A percentile compares a stretch with the other conserved stretches of the same genome.
Conservation (phyloP, 2,329 filamentous ascomycete species). For the Apiospora kogelbergensis region DNA sequence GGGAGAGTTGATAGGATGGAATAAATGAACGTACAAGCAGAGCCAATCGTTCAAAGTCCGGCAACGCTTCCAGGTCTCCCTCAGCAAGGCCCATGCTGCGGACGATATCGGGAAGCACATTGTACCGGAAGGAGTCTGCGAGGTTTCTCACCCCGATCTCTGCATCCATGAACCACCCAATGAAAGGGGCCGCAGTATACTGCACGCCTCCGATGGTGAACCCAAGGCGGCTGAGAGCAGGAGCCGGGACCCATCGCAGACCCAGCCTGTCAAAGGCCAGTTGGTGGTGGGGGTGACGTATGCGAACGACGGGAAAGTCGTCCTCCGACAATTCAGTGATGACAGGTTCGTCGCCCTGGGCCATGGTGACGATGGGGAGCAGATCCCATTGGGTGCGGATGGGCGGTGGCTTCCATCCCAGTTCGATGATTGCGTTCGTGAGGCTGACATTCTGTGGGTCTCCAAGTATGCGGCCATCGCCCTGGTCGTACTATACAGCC, state of each 20-base stretch:
- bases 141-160: constrained; percentile 30
- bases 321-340: constrained; percentile 22
- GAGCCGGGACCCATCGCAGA: constrained; percentile 26
- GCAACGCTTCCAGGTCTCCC: constrained; percentile 21
- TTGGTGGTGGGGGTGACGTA: constrained; percentile 23
- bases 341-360: constrained; percentile 23
- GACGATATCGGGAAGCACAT: constrained; percentile 23
- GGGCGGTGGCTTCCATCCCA: constrained; percentile 27
- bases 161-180: constrained; percentile 32
- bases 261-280: constrained; percentile 24
- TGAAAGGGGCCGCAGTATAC: constrained; percentile 22
- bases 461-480: constrained; percentile 24
- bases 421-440: constrained; percentile 26
- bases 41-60: constrained; percentile 22
- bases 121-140: constrained; percentile 27
- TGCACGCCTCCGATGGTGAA: constrained; percentile 27
- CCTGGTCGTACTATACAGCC: constrained; percentile 18
- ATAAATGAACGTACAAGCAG: background rate
- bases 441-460: constrained; percentile 25
- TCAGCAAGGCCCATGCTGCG: constrained; percentile 18
- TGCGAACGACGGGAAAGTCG: constrained; percentile 20
- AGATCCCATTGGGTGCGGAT: constrained; percentile 25
- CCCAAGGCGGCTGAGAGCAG: constrained; percentile 26
- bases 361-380: constrained; percentile 28
- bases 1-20: background rate